Evolutionary conservation across 1,284 basidiomycete species (phyloP).

Genomic region (Sporisorium exsertum): DNA sequence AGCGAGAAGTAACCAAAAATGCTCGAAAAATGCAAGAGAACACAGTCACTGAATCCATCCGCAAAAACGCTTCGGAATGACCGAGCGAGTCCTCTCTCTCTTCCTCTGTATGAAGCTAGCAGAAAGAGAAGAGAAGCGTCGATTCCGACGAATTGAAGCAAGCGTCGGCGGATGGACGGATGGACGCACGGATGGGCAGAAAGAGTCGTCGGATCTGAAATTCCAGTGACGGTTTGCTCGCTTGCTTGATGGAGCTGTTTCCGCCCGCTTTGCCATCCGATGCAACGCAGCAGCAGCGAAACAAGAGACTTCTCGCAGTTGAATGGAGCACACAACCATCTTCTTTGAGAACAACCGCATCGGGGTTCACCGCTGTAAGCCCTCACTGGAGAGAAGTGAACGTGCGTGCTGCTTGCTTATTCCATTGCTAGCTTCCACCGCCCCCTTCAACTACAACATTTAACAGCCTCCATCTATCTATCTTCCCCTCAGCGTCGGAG

Average conservation of each 20-base stretch:
- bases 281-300: constrained; percentile 1
- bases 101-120: not conserved
- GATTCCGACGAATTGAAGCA: not conserved
- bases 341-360: not conserved
- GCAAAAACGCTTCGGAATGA: not conserved
- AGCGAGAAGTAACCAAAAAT: not conserved
- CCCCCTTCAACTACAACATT: too few species aligned
- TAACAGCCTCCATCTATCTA: not conserved
- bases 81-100: not conserved
- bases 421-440: too few species aligned
- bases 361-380: not conserved
- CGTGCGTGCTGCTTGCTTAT: not conserved
- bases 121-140: not conserved
- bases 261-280: not conserved
- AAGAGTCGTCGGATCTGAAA: constrained; percentile 1
- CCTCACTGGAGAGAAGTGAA: not conserved
- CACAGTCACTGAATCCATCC: not conserved
- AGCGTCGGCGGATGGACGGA: constrained; percentile 1
- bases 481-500: not conserved
- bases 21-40: not conserved
- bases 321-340: too few species aligned
- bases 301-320: not conserved
- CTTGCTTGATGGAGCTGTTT: not conserved
- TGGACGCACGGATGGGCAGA: not conserved
- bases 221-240: constrained; percentile 14